Conservation (phyloP, 2,329 filamentous ascomycete genomes). For the Fusarium sp. region DNA sequence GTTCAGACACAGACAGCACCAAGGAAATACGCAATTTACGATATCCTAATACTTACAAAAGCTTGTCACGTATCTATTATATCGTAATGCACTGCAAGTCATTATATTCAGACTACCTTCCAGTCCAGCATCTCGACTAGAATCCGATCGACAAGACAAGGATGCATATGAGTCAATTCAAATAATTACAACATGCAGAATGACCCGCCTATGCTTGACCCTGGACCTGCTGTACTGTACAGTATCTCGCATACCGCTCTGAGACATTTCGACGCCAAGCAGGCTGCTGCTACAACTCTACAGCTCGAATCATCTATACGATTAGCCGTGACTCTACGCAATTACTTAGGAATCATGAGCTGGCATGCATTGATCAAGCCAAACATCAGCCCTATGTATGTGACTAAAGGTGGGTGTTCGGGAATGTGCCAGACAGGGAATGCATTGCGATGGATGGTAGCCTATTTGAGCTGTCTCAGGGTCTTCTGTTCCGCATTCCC, state of each 20-base stretch:
- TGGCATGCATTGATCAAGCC: constrained; percentile 16
- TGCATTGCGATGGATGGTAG: constrained; percentile 13
- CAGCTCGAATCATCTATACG: neutral
- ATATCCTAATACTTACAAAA: neutral
- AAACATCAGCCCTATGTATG: constrained; percentile 23
- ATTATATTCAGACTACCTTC: neutral
- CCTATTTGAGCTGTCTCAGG: neutral
- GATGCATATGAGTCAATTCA: constrained; percentile 24
- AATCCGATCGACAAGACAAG: neutral
- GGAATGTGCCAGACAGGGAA: constrained; percentile 14
- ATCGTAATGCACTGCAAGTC: neutral
- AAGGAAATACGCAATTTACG: neutral
- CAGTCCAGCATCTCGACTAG: neutral
- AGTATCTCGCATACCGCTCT: constrained; percentile 11
- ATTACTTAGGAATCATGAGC: constrained; percentile 11
- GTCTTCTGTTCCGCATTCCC: neutral
- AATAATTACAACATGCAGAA: neutral
- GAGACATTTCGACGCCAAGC: constrained; percentile 27
- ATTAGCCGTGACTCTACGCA: neutral
- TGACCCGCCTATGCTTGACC: constrained; percentile 4
- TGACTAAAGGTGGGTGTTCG: neutral
- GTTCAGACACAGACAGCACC: neutral
- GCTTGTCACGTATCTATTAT: neutral
- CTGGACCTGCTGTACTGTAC: neutral
- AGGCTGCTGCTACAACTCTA: constrained; percentile 16